Evolutionary conservation across 108 stramenopile species (phyloP), one percentile per base, ranked within the genome.

Genomic region (Cylindrotheca fusiformis): DNA sequence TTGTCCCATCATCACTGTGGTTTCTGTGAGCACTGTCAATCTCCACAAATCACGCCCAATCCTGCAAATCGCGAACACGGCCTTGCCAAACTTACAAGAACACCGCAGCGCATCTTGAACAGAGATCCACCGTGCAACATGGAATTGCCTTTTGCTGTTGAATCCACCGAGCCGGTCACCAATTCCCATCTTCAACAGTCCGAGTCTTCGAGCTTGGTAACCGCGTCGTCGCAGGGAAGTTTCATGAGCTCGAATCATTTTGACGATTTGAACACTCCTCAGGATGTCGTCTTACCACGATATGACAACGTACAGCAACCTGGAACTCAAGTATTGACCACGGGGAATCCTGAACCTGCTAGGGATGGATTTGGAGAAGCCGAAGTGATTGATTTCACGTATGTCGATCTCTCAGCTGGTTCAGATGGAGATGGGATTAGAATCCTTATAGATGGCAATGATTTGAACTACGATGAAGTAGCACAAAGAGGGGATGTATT

Each of bases 351-450:
- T 14, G 36, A 41, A 10, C 36, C 36, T 6, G 14, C 6, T 52
- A 50, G 8, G 68, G 48, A 26, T 21, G 24, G 47, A 25, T 58
- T 22, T 44, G 60, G 48, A 32, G 60, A 67, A 31, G 49, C 55
- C 4, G 80, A 77, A 36, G 28, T 53, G 6, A 55, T 64, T 36
- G 80, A 82, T 49, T 77, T 77, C 59, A 73, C 75, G 8, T 79
- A 83, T 61, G 78, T 83, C 56, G 79, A 76, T 29, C 69, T 79
- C 0, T 55, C 61, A 18, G 77, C 77, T 60, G 51, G 48, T 25
- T 74, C 76, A 67, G 73, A 68, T 24, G 75, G 65, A 14, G 65
- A 60, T 27, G 81, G 70, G 29, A 52, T 67, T 6, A 65, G 56
- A 0, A 58, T 70, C 5, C 24, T 69, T 3, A 26, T 75, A 22